These are phyloP conservation scores for Saccharum spontaneum DNA, from an alignment of 176 grass and related monocot genomes.

Conservation along the genomic window DNA sequence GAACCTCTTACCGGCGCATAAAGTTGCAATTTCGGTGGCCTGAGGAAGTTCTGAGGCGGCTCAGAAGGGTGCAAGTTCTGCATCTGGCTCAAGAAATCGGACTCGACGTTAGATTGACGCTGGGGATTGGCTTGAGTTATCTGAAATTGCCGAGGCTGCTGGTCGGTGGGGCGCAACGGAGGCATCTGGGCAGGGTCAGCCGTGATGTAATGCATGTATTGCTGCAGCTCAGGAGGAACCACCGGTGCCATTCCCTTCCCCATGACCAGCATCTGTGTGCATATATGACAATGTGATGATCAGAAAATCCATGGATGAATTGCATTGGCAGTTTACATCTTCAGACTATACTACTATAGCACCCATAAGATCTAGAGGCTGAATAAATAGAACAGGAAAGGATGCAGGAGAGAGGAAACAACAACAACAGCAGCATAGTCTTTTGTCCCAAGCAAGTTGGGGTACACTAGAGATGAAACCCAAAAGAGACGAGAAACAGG, in stretches of 20 bases:
- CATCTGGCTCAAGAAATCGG: slow-evolving; percentile 60
- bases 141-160: slow-evolving; percentile 48
- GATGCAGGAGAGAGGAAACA: background rate
- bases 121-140: slow-evolving; percentile 39
- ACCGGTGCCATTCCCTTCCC: slow-evolving; percentile 71
- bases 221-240: slow-evolving; percentile 64
- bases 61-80: slow-evolving; percentile 51
- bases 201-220: slow-evolving; percentile 65
- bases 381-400: background rate
- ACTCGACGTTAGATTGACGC: slow-evolving; percentile 44
- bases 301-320: background rate
- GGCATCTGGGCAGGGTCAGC: slow-evolving; percentile 34
- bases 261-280: slow-evolving; percentile 66
- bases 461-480: too few relatives aligned
- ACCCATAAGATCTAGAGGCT: background rate
- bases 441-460: too few relatives aligned
- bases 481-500: too few relatives aligned
- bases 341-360: background rate
- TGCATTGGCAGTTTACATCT: background rate
- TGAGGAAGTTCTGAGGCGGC: slow-evolving; percentile 49
- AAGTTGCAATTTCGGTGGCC: slow-evolving; percentile 49
- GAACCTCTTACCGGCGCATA: slow-evolving; percentile 34
- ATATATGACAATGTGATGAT: background rate
- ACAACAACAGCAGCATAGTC: too few relatives aligned
- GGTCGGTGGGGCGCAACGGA: slow-evolving; percentile 31